phyloP scores from a whole-genome alignment of 139 green algal species.

The Micractinium sp. region DNA sequence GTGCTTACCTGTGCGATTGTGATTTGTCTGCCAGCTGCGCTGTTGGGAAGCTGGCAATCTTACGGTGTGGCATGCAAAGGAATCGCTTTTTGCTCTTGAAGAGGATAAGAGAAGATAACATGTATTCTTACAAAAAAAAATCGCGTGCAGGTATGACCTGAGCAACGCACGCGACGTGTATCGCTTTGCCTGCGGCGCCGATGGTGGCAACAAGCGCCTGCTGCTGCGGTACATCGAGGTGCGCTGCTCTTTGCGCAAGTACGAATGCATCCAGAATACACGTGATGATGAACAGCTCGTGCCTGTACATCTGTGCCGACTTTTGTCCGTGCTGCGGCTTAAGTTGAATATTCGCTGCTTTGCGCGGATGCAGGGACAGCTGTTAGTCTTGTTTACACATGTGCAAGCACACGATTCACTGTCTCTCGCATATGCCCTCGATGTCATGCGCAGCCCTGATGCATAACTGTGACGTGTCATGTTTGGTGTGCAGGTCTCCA shows the following conservation, averaged over 20 bases:
- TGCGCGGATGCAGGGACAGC: not conserved
- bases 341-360: not conserved
- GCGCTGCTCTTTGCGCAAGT: not conserved
- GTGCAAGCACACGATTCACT: not conserved
- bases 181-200: slow-evolving; percentile 77
- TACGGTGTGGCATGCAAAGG: no score
- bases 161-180: slow-evolving; percentile 91
- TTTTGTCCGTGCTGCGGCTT: not conserved
- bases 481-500: slow-evolving; percentile 59
- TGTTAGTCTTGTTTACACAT: not conserved
- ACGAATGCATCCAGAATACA: not conserved
- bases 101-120: no score
- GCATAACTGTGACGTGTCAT: no score
- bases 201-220: slow-evolving; percentile 84
- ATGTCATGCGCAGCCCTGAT: no score
- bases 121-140: no score
- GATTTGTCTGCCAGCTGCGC: not conserved
- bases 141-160: slow-evolving; percentile 78
- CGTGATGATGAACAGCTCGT: not conserved
- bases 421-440: not conserved
- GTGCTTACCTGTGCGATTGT: not conserved
- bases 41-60: no score
- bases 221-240: slow-evolving; percentile 85
- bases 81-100: no score
- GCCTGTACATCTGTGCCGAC: no score